phyloP scores from a whole-genome alignment of 2,329 filamentous ascomycete species.

The Microsporum ferrugineum region DNA sequence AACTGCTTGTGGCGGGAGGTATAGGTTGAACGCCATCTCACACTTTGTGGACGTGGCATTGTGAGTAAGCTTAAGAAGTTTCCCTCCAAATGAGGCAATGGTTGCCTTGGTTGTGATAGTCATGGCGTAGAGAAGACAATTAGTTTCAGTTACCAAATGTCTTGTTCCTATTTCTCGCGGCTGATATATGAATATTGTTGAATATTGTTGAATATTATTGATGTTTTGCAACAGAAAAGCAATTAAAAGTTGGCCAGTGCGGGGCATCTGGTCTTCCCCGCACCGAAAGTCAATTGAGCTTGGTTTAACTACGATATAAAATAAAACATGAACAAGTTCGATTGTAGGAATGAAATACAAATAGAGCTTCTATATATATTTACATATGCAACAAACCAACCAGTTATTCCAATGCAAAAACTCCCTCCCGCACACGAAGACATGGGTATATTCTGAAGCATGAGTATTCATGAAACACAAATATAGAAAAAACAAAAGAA shows the following conservation, averaged over 20 bases:
- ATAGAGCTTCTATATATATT: neutral
- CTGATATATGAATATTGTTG: neutral
- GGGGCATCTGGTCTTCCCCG: neutral
- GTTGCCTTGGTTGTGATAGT: slow-evolving; percentile 79
- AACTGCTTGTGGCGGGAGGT: slow-evolving; percentile 63
- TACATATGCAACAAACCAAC: neutral
- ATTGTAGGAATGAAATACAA: neutral
- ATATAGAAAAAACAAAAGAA: neutral
- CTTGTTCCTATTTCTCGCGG: neutral
- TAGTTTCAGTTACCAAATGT: neutral
- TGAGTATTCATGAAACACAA: neutral
- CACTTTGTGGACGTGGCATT: slow-evolving; percentile 65
- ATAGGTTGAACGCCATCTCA: slow-evolving; percentile 87
- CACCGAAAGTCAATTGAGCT: neutral
- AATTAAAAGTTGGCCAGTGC: neutral
- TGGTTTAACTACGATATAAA: too few relatives aligned
- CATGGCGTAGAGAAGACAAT: slow-evolving; percentile 42
- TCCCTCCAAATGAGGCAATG: slow-evolving; percentile 85
- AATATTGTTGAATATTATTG: neutral
- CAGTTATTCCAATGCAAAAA: neutral
- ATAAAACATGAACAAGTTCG: too few relatives aligned
- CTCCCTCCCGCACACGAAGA: neutral
- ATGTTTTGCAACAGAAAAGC: neutral
- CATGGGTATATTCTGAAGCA: neutral
- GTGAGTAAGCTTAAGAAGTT: slow-evolving; percentile 89